These are phyloP conservation scores for Alternaria sp. DNA, from an alignment of 2,329 filamentous ascomycete species.

Conservation along the genomic window DNA sequence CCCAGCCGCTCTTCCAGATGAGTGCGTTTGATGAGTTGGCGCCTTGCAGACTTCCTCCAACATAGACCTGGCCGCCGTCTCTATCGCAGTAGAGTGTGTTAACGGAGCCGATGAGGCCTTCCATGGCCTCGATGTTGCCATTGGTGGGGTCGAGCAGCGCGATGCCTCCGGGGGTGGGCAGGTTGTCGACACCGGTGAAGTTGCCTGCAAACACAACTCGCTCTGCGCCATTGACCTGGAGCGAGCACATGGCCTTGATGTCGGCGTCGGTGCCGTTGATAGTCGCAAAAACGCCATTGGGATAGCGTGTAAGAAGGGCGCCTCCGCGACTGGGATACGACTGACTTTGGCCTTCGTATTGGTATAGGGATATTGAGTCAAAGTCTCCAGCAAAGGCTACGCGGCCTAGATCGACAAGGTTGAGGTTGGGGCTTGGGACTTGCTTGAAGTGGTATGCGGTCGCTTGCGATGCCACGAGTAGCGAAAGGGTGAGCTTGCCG, in stretches of 20 bases:
- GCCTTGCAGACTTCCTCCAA: conserved; percentile 85
- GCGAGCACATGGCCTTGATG: conserved; percentile 88
- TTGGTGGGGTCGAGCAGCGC: conserved; percentile 82
- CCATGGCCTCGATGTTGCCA: conserved; percentile 73
- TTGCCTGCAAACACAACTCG: conserved; percentile 90
- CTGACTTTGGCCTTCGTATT: conserved; percentile 82
- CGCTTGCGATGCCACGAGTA: conserved; percentile 43
- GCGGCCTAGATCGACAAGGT: conserved; percentile 78
- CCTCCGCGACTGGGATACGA: conserved; percentile 74
- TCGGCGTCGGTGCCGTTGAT: conserved; percentile 81
- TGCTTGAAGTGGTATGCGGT: conserved; percentile 63
- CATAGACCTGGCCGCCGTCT: conserved; percentile 79
- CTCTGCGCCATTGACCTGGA: conserved; percentile 72
- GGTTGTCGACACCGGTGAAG: conserved; percentile 86
- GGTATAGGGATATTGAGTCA: conserved; percentile 86
- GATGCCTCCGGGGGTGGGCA: conserved; percentile 76
- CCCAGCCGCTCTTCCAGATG: conserved; percentile 77
- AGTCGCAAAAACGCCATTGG: conserved; percentile 82
- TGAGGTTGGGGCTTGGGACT: conserved; percentile 75
- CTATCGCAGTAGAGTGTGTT: conserved; percentile 83
- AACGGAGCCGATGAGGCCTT: conserved; percentile 84
- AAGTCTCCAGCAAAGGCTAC: conserved; percentile 91
- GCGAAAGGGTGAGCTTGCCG: conserved; percentile 49
- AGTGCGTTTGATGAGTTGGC: conserved; percentile 89
- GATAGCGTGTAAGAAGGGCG: conserved; percentile 80